Percentiles rank a stretch among this genome's conserved stretches.
Conservation (phyloP, 192 early-diverging fungal genomes). For the Spinellus fusiger region DNA sequence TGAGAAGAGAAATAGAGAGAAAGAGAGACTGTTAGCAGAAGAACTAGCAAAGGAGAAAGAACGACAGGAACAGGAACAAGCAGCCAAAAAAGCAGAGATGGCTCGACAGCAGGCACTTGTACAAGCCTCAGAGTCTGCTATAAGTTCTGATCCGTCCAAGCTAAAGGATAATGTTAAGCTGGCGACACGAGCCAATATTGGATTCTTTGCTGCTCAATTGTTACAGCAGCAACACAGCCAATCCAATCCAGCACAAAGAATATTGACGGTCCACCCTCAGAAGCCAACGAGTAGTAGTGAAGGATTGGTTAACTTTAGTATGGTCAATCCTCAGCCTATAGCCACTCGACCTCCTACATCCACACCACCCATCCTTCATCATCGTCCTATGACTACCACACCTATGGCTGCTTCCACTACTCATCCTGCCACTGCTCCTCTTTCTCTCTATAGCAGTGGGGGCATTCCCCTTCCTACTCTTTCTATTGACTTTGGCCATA, state of each 20-base stretch:
- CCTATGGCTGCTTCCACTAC: background rate
- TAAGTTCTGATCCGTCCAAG: background rate
- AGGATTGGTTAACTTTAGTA: too few species aligned
- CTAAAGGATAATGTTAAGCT: background rate
- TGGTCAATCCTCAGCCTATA: too few species aligned
- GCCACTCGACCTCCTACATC: background rate
- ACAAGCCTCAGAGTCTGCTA: background rate
- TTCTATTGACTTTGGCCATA: slow-evolving; percentile 20
- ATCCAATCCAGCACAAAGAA: background rate
- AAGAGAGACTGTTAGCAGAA: slow-evolving; percentile 1
- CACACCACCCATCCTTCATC: background rate
- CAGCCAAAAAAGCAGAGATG: background rate
- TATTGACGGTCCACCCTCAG: background rate
- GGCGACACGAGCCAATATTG: slow-evolving; percentile 1
- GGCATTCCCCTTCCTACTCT: slow-evolving; percentile 32
- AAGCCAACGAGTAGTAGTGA: too few species aligned
- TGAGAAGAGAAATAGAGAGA: slow-evolving; percentile 6
- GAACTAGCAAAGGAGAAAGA: slow-evolving; percentile 5
- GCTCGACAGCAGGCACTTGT: background rate
- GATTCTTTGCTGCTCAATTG: slow-evolving; percentile 9
- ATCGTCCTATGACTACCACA: background rate
- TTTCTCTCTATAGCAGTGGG: slow-evolving; percentile 9
- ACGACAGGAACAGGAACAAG: background rate
- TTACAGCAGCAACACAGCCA: slow-evolving; percentile 10
- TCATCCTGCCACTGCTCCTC: too few species aligned